A percentile compares a stretch with the other conserved stretches of the same genome.
These are phyloP conservation scores for Aspergillus eucalypticola DNA, from an alignment of 2,329 filamentous ascomycete species.

Conservation along the genomic window DNA sequence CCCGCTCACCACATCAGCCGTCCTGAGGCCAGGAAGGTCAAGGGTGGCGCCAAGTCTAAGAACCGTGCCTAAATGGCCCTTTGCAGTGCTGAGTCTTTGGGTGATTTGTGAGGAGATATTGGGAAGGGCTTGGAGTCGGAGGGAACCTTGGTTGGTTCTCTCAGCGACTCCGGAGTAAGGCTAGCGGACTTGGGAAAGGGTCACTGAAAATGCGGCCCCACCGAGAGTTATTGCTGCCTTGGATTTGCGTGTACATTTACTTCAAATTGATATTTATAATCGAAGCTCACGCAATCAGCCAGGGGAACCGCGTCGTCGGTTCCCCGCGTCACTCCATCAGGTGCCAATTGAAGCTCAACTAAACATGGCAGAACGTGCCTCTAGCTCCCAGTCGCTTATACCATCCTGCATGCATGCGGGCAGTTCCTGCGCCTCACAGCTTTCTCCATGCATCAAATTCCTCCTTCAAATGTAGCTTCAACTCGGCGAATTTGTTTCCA, in stretches of 20 bases:
- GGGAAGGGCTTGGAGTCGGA: conserved; percentile 11
- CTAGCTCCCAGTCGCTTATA: not conserved
- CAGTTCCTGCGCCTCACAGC: conserved; percentile 45
- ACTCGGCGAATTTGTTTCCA: conserved; percentile 67
- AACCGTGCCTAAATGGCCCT: conserved; percentile 32
- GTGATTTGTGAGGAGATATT: conserved; percentile 4
- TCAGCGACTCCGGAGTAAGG: conserved; percentile 12
- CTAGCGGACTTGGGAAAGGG: conserved; percentile 14
- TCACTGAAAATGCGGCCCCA: conserved; percentile 27
- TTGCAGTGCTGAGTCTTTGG: conserved; percentile 3
- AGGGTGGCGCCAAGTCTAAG: conserved; percentile 48
- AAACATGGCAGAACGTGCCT: not conserved
- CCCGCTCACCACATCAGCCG: conserved; percentile 85
- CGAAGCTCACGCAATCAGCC: conserved; percentile 15
- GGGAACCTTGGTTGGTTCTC: conserved; percentile 10
- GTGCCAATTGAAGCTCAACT: not conserved
- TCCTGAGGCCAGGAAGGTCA: conserved; percentile 67
- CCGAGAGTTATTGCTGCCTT: conserved; percentile 17
- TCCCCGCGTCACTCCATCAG: conserved; percentile 10
- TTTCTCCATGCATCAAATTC: conserved; percentile 77
- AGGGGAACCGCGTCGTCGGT: conserved; percentile 6
- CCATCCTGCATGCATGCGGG: not conserved
- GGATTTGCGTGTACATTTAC: conserved; percentile 28
- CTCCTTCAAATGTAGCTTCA: conserved; percentile 73
- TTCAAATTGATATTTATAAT: conserved; percentile 19